Evolutionary conservation across 2,329 filamentous ascomycete species (phyloP), one percentile per base, ranked within the genome.

Genomic region (Xylaria digitata): DNA sequence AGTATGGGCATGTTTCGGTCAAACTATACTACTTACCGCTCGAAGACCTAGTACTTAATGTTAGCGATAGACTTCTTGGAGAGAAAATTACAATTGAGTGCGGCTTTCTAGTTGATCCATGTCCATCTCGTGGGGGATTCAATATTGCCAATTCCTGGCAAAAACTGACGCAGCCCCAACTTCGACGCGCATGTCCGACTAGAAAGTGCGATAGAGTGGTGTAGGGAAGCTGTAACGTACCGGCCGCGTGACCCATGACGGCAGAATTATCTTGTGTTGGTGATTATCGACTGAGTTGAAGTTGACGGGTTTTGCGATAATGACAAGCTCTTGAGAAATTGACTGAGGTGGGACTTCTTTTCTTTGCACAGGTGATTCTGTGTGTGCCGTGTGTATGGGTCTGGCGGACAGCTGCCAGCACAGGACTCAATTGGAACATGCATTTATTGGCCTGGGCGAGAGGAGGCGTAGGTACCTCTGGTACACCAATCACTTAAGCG

Each of bases 171-270:
- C 17, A 46, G 49, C 40, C 30, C 30, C 11, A 26, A 21, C 42
- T 15, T 21, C 8, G 30, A 11, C 15, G 8, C 11, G 32, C 32
- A 34, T 23, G 5, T 5, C 45, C 40, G 6, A 43, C 40, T 40
- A 17, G 19, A 32, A 19, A 52, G n/a, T 19, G 42, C 2, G 1
- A 26, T 21, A 15, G 9, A 34, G 37, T 19, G 23, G 11, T 11
- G 19, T 19, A 21, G 17, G 9, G 23, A 26, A 40, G 42, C 46
- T 40, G 13, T n/a, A 53, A 62, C 58, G 30, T 61, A 66, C 59
- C 64, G 53, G 90, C 89, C 79, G 92, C 88, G 87, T 94, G 91
- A 92, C 90, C 90, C 91, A 93, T 93, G 82, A 86, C 88, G 87
- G 84, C 85, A 81, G 79, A 84, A 78, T 83, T 85, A 82, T 81